Percentiles rank a stretch among this genome's conserved stretches.
phyloP scores from a whole-genome alignment of 2,329 filamentous ascomycete genomes.

The Neofusicoccum sp. region DNA sequence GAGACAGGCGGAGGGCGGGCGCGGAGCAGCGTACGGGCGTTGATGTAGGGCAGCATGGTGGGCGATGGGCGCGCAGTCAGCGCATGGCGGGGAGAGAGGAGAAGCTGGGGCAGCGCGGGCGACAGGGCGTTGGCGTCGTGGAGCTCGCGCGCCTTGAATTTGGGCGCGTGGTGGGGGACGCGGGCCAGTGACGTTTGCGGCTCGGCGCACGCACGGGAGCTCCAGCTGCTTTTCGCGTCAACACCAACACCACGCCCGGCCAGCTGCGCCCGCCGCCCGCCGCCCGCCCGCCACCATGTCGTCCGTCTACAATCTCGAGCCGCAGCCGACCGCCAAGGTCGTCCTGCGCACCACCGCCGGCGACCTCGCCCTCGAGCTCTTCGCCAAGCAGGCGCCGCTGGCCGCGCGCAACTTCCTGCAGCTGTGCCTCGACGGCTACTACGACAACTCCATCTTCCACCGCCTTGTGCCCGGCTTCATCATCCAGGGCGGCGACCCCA shows the following conservation, averaged over 20 bases:
- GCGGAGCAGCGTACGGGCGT: slow-evolving; percentile 53
- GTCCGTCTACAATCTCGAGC: slow-evolving; percentile 89
- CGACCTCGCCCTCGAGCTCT: slow-evolving; percentile 88
- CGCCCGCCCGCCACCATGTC: slow-evolving; percentile 65
- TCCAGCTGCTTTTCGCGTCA: not conserved
- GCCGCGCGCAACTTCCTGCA: slow-evolving; percentile 96
- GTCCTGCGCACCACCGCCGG: slow-evolving; percentile 88
- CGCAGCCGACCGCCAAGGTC: slow-evolving; percentile 88
- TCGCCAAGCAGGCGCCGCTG: slow-evolving; percentile 90
- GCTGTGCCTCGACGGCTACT: slow-evolving; percentile 92
- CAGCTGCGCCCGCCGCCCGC: slow-evolving; percentile 3
- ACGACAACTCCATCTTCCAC: slow-evolving; percentile 91
- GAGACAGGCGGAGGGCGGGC: not conserved
- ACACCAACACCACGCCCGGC: not conserved
- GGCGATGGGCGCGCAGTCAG: not conserved
- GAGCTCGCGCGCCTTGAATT: not conserved
- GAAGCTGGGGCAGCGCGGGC: not conserved
- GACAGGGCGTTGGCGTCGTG: not conserved
- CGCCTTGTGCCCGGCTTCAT: slow-evolving; percentile 90
- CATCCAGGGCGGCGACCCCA: slow-evolving; percentile 91
- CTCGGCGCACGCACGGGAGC: slow-evolving; percentile 1
- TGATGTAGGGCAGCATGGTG: slow-evolving; percentile 66
- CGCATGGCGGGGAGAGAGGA: slow-evolving; percentile 2
- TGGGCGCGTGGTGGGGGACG: not conserved
- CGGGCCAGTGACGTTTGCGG: slow-evolving; percentile 25